A percentile compares a stretch with the other conserved stretches of the same genome.
Evolutionary conservation across 2,329 filamentous ascomycete genomes (phyloP).

Genomic region (Diaporthe velutina): DNA sequence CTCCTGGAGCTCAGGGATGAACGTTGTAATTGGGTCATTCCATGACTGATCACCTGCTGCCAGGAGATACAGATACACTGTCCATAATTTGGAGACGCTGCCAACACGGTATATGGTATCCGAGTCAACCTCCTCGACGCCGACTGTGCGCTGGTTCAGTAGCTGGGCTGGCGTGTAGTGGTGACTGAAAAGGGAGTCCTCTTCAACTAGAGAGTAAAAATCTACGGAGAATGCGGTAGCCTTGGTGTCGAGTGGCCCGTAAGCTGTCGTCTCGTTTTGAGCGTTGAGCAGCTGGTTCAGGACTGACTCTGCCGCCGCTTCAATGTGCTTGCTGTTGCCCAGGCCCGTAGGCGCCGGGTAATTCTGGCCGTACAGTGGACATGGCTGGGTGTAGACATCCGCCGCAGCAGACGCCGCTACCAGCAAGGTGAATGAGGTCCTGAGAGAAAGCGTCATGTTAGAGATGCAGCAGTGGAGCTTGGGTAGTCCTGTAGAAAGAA

Average conservation of each 20-base stretch:
- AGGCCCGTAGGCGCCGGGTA: constrained; percentile 18
- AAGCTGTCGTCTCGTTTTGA: background rate
- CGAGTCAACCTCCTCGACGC: constrained; percentile 45
- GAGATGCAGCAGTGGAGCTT: background rate
- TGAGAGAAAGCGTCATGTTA: background rate
- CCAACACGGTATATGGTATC: constrained; percentile 55
- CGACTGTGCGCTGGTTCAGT: constrained; percentile 39
- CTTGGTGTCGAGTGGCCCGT: constrained; percentile 16
- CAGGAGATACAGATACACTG: constrained; percentile 55
- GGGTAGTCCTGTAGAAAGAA: too few relatives aligned
- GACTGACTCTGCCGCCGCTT: constrained; percentile 10
- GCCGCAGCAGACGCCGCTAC: constrained; percentile 3
- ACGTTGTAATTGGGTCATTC: constrained; percentile 56
- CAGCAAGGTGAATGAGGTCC: background rate
- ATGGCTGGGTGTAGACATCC: background rate
- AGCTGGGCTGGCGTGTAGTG: constrained; percentile 43
- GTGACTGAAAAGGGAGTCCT: constrained; percentile 44
- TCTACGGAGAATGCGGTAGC: constrained; percentile 38
- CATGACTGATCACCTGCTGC: constrained; percentile 55
- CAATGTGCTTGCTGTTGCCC: background rate
- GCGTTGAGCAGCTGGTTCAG: constrained; percentile 12
- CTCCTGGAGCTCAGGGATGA: constrained; percentile 55
- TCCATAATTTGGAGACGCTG: constrained; percentile 61
- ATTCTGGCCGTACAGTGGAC: constrained; percentile 28
- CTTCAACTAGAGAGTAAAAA: constrained; percentile 40